Percentiles rank a stretch among this genome's conserved stretches.
Conservation (phyloP, 2,329 filamentous ascomycete species). For the Sclerotinia borealis region DNA sequence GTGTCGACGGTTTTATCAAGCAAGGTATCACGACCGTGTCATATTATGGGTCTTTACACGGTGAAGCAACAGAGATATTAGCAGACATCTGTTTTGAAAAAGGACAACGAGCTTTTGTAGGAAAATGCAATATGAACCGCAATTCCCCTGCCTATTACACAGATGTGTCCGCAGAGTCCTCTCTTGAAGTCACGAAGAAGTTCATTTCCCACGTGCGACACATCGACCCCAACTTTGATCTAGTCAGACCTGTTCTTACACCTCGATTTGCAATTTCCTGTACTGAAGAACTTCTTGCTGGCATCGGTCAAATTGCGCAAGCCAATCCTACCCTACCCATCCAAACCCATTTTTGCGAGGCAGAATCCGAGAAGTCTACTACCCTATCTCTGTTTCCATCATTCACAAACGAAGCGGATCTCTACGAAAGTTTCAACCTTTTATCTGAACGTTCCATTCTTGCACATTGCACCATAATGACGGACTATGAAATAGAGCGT, state of each 20-base stretch:
- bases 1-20: conserved; percentile 70
- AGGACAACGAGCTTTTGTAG: conserved; percentile 83
- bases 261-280: conserved; percentile 39
- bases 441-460: conserved; percentile 52
- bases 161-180: conserved; percentile 39
- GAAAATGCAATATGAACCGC: conserved; percentile 68
- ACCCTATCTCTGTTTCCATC: conserved; percentile 51
- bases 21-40: conserved; percentile 86
- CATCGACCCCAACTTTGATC: conserved; percentile 39
- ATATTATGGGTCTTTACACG: conserved; percentile 85
- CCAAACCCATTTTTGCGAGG: conserved; percentile 64
- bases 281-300: conserved; percentile 45
- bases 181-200: conserved; percentile 15
- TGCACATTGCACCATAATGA: conserved; percentile 60
- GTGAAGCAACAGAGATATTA: conserved; percentile 77
- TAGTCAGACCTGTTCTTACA: conserved; percentile 47
- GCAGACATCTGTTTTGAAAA: conserved; percentile 69
- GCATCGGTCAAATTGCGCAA: conserved; percentile 48
- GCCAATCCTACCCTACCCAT: conserved; percentile 47
- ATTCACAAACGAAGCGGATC: conserved; percentile 50
- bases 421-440: conserved; percentile 52
- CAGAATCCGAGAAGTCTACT: conserved; percentile 51
- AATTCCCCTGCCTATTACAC: conserved; percentile 50
- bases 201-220: conserved; percentile 34
- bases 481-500: conserved; percentile 46